Percentiles rank a stretch among this genome's conserved stretches.
Evolutionary conservation across 2,329 filamentous ascomycete species (phyloP).

Genomic region (Microsporum canis): DNA sequence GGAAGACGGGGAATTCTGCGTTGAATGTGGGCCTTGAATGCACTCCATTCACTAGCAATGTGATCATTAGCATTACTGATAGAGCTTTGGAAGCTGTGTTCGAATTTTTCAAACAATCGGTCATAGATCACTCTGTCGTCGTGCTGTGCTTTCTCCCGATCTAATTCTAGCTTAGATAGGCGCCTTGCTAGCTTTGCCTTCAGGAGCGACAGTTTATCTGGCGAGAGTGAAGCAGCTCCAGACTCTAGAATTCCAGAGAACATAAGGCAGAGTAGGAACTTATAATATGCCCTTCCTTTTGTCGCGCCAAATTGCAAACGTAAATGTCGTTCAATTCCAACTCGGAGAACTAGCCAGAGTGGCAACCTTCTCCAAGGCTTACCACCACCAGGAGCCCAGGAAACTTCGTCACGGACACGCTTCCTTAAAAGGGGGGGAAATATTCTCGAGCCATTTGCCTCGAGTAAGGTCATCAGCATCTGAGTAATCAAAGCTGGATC

Average conservation of each 20-base stretch:
- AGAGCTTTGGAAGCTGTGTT: slow-evolving; percentile 19
- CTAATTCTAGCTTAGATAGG: slow-evolving; percentile 46
- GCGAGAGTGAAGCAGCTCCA: slow-evolving; percentile 14
- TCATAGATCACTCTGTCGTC: slow-evolving; percentile 15
- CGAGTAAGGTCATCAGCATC: slow-evolving; percentile 50
- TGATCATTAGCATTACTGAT: slow-evolving; percentile 23
- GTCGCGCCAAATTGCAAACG: slow-evolving; percentile 14
- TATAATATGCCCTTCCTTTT: slow-evolving; percentile 44
- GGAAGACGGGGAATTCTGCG: slow-evolving; percentile 37
- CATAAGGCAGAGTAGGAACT: slow-evolving; percentile 44
- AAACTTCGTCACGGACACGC: slow-evolving; percentile 52
- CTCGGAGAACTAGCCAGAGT: slow-evolving; percentile 51
- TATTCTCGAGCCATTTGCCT: slow-evolving; percentile 39
- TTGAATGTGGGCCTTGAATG: slow-evolving; percentile 29
- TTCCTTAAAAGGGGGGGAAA: slow-evolving; percentile 40
- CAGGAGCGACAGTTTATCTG: slow-evolving; percentile 33
- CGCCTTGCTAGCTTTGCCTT: slow-evolving; percentile 46
- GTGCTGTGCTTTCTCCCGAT: slow-evolving; percentile 19
- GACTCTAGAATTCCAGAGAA: slow-evolving; percentile 40
- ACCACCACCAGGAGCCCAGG: slow-evolving; percentile 34
- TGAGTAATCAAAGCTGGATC: slow-evolving; percentile 48
- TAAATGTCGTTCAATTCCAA: slow-evolving; percentile 45
- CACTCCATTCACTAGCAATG: slow-evolving; percentile 30
- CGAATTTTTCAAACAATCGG: slow-evolving; percentile 21
- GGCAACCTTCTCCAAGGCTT: slow-evolving; percentile 53